Percentiles rank a stretch among this genome's conserved stretches.
phyloP scores from a whole-genome alignment of 495 filamentous ascomycete genomes.

The Cercophora newfieldiana region DNA sequence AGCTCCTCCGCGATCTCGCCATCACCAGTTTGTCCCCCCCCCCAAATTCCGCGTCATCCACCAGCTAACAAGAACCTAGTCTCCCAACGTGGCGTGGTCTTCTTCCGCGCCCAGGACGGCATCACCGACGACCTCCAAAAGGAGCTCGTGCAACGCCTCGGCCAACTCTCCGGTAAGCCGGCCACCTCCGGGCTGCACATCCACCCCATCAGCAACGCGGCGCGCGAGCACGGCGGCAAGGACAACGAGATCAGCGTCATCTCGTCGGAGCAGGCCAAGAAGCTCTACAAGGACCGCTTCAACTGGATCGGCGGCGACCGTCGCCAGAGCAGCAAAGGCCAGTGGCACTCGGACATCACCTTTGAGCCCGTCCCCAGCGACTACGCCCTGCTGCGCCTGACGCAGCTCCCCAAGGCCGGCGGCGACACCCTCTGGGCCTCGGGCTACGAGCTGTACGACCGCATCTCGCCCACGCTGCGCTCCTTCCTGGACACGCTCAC shows the following conservation, averaged over 20 bases:
- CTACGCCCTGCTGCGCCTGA: slow-evolving; percentile 62
- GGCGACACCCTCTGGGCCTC: slow-evolving; percentile 75
- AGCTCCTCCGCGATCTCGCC: slow-evolving; percentile 64
- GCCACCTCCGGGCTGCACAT: slow-evolving; percentile 67
- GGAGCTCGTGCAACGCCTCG: slow-evolving; percentile 64
- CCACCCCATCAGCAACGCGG: slow-evolving; percentile 67
- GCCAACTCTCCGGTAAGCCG: slow-evolving; percentile 66
- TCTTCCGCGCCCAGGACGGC: slow-evolving; percentile 73
- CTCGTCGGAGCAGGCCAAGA: slow-evolving; percentile 58
- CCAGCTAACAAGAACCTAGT: slow-evolving; percentile 48
- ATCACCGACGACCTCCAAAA: slow-evolving; percentile 67
- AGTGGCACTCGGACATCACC: slow-evolving; percentile 70
- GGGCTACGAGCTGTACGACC: slow-evolving; percentile 78
- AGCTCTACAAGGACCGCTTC: slow-evolving; percentile 49
- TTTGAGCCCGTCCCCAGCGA: slow-evolving; percentile 68
- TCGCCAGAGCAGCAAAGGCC: slow-evolving; percentile 43
- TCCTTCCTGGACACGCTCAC: slow-evolving; percentile 69
- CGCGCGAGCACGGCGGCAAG: slow-evolving; percentile 56
- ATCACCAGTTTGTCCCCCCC: slow-evolving; percentile 38
- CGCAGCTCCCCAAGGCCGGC: slow-evolving; percentile 67
- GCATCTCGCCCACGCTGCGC: slow-evolving; percentile 63
- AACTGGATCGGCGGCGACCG: slow-evolving; percentile 23
- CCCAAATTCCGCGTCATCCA: not conserved
- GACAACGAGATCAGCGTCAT: slow-evolving; percentile 78
- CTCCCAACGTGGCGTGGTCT: slow-evolving; percentile 77